These are phyloP conservation scores for Dendrocalamus latiflorus DNA, from an alignment of 202 grass and related monocot genomes.

Conservation along the genomic window DNA sequence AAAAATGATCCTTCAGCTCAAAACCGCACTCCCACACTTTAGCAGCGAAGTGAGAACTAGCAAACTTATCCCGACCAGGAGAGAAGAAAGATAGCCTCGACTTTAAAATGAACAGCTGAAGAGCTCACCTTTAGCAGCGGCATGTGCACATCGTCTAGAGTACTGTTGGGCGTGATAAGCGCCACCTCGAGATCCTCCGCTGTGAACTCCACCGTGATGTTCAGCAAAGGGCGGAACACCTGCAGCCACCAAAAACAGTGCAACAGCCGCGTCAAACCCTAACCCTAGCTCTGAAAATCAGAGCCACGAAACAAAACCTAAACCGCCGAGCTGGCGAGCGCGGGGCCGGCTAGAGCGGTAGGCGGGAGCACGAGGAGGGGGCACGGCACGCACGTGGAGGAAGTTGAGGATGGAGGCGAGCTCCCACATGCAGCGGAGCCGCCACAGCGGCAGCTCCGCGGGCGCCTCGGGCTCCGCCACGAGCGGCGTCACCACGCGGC, in stretches of 20 bases:
- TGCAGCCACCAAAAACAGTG: slow-evolving; percentile 30
- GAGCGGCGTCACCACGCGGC: slow-evolving; percentile 78
- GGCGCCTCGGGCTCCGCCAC: slow-evolving; percentile 62
- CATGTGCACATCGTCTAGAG: slow-evolving; percentile 87
- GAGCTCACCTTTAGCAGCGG: slow-evolving; percentile 79
- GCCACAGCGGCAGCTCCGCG: slow-evolving; percentile 59
- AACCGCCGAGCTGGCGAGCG: background rate
- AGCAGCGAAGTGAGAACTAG: background rate
- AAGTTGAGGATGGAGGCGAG: slow-evolving; percentile 93
- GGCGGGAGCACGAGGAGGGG: background rate
- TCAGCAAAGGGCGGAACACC: slow-evolving; percentile 86
- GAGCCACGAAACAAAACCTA: background rate
- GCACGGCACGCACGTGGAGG: slow-evolving; percentile 63
- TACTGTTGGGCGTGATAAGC: slow-evolving; percentile 72
- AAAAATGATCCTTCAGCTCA: background rate
- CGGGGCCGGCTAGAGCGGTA: background rate
- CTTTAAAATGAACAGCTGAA: background rate
- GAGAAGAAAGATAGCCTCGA: background rate
- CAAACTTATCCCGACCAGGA: background rate
- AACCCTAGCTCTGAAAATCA: slow-evolving; percentile 23
- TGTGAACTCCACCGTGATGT: slow-evolving; percentile 71
- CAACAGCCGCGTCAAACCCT: slow-evolving; percentile 37
- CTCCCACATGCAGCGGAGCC: slow-evolving; percentile 95
- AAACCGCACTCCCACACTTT: background rate
- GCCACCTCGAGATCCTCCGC: slow-evolving; percentile 87